Evolutionary conservation across 1,139 yeast genomes (phyloP).

Genomic region (Pichia sp.): DNA sequence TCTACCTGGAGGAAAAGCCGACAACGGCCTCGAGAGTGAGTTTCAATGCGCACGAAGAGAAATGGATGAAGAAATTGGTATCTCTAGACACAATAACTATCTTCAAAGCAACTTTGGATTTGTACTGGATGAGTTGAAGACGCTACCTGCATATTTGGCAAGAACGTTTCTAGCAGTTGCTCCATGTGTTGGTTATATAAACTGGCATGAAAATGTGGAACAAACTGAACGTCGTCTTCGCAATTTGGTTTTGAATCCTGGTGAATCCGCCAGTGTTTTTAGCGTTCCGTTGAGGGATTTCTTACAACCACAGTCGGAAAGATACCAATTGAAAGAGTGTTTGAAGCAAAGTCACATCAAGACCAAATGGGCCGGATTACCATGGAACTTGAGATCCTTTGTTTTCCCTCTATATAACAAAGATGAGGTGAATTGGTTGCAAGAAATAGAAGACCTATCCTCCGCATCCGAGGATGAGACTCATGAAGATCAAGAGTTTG

Average conservation of each 20-base stretch:
- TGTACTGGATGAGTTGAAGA: slow-evolving; percentile 47
- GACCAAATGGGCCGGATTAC: slow-evolving; percentile 63
- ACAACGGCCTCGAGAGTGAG: slow-evolving; percentile 53
- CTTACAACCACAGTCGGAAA: slow-evolving; percentile 33
- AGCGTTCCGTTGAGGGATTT: slow-evolving; percentile 63
- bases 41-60: slow-evolving; percentile 75
- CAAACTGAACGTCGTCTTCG: slow-evolving; percentile 26
- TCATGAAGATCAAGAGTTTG: slow-evolving; percentile 28
- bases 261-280: slow-evolving; percentile 62
- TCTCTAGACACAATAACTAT: slow-evolving; percentile 43
- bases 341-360: slow-evolving; percentile 35
- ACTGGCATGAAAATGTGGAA: slow-evolving; percentile 24
- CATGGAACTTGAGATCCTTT: slow-evolving; percentile 57
- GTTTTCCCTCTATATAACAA: slow-evolving; percentile 50
- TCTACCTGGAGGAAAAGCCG: slow-evolving; percentile 86
- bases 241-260: slow-evolving; percentile 47
- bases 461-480: slow-evolving; percentile 44
- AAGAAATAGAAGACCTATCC: slow-evolving; percentile 50
- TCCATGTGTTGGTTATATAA: slow-evolving; percentile 71
- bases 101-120: slow-evolving; percentile 43
- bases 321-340: slow-evolving; percentile 35
- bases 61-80: slow-evolving; percentile 80
- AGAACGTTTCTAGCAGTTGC: slow-evolving; percentile 75
- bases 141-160: slow-evolving; percentile 69
- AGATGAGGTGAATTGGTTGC: slow-evolving; percentile 58